phyloP scores from a whole-genome alignment of 1,284 basidiomycete genomes.

The Fomitopsis betulina region DNA sequence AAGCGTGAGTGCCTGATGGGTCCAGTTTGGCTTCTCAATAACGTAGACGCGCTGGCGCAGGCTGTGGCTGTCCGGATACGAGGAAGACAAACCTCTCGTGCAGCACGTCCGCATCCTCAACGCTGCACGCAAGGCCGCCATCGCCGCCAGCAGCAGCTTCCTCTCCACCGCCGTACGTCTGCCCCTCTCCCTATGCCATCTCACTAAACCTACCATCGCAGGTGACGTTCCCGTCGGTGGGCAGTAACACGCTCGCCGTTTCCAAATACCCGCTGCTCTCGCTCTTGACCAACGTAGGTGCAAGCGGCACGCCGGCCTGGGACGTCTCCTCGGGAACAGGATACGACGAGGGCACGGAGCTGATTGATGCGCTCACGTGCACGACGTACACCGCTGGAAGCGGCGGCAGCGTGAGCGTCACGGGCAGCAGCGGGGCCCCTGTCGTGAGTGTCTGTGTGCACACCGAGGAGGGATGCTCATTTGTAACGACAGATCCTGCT shows the following conservation, averaged over 20 bases:
- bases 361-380: constrained; percentile 64
- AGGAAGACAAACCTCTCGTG: constrained; percentile 46
- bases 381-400: constrained; percentile 38
- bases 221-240: constrained; percentile 40
- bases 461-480: neutral
- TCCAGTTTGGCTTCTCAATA: neutral
- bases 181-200: neutral
- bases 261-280: constrained; percentile 65
- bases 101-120: constrained; percentile 53
- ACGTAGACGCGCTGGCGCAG: constrained; percentile 25
- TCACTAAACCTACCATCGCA: constrained; percentile 19
- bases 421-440: constrained; percentile 34
- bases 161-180: constrained; percentile 37
- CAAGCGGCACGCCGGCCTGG: constrained; percentile 35
- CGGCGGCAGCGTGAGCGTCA: constrained; percentile 37
- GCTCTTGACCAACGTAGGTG: constrained; percentile 65
- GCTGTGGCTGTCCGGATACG: constrained; percentile 55
- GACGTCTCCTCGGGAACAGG: constrained; percentile 35
- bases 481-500: constrained; percentile 16
- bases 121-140: constrained; percentile 54
- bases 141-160: constrained; percentile 41
- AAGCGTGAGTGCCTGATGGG: constrained; percentile 43
- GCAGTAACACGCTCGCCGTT: constrained; percentile 47
- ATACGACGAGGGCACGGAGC: constrained; percentile 40
- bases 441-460: constrained; percentile 28